These are phyloP conservation scores for Arachnomyces sp. DNA, from an alignment of 2,329 filamentous ascomycete species.

Conservation along the genomic window DNA sequence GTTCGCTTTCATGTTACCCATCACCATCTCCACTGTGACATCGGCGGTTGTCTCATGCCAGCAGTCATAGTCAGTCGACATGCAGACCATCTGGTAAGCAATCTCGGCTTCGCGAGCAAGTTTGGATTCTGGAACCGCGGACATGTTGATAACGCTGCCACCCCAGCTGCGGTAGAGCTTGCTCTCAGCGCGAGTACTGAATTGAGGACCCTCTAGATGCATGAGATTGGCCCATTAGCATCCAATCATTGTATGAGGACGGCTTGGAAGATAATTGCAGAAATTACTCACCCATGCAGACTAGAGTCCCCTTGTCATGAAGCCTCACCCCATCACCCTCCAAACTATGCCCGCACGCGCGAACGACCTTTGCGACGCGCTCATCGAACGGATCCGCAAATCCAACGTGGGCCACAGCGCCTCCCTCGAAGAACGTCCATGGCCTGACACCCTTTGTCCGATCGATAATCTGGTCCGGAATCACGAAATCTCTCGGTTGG, in stretches of 20 bases:
- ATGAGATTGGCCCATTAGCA: slow-evolving; percentile 1
- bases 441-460: slow-evolving; percentile 90
- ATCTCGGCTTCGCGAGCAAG: slow-evolving; percentile 93
- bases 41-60: slow-evolving; percentile 66
- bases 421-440: slow-evolving; percentile 80
- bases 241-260: not conserved
- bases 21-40: slow-evolving; percentile 94
- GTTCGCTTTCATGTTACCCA: slow-evolving; percentile 93
- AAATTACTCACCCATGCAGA: slow-evolving; percentile 72
- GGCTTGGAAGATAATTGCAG: slow-evolving; percentile 3
- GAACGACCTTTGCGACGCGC: slow-evolving; percentile 65
- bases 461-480: slow-evolving; percentile 95
- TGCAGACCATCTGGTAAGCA: slow-evolving; percentile 96
- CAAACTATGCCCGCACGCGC: slow-evolving; percentile 65
- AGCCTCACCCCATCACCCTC: slow-evolving; percentile 76
- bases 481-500: slow-evolving; percentile 90
- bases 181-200: slow-evolving; percentile 91
- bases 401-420: slow-evolving; percentile 85
- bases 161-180: slow-evolving; percentile 93
- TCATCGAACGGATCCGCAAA: slow-evolving; percentile 94
- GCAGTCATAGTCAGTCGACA: slow-evolving; percentile 99
- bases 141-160: slow-evolving; percentile 97
- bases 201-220: slow-evolving; percentile 79
- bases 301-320: slow-evolving; percentile 73
- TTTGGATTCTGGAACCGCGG: slow-evolving; percentile 87